Evolutionary conservation across 345 rosid genomes (phyloP), one percentile per base, ranked within the genome.

Genomic region (Linum lewisii): DNA sequence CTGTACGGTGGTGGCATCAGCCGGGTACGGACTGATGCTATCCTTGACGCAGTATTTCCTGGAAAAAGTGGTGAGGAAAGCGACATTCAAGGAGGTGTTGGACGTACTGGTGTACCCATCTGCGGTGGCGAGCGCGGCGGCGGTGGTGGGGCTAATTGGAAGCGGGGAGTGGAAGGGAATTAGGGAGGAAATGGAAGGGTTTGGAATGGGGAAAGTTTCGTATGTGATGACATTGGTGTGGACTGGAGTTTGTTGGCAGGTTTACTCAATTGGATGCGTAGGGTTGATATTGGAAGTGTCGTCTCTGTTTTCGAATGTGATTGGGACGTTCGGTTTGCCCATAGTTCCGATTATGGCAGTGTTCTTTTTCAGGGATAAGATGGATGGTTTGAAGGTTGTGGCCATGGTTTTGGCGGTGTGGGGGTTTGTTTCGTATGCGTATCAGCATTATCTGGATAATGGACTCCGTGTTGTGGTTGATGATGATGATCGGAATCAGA

Each of bases 301-400:
- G 11, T 79, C 86, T 0, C 65, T 84, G 24, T 81, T 84, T 58
- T 79, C 86, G 21, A 79, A 79, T 64, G 81, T 79, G 13, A 77
- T 81, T 2, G 68, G 86, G 9, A 75, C 83, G 6, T 53, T 83
- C 66, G 72, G 66, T 6, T 62, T 75, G 74, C 84, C 84, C 4
- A 55, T 73, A 11, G 69, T 79, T 21, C 86, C 86, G 1, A 32
- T 81, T 26, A 77, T 81, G 7, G 82, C 81, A 11, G 78, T 81
- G 38, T 14, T 81, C 7, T 68, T 77, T 54, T 81, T 84, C 61
- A 73, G 66, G 58, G 89, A 84, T 15, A 69, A 72, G 66, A 77
- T 84, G 82, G 67, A 77, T 21, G 89, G 84, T 3, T 63, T 75
- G n/a, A 79, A 81, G 76, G 81, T 51, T n/a, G 68, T 84, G 7